Evolutionary conservation across 495 filamentous ascomycete species (phyloP).

Genomic region (Ascodesmis nigricans): DNA sequence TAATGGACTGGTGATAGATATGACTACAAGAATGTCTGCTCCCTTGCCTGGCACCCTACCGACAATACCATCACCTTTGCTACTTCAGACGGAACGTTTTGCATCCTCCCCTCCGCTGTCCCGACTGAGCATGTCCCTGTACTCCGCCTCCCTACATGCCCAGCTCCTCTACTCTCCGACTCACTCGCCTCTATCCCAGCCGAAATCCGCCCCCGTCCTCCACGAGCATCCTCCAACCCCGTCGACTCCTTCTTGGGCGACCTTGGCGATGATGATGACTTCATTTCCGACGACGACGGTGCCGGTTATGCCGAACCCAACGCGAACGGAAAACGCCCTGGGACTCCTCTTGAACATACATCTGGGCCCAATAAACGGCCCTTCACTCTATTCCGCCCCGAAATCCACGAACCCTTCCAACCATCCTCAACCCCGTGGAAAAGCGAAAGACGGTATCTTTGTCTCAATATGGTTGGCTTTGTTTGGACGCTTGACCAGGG

Average conservation of each 20-base stretch:
- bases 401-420: slow-evolving; percentile 65
- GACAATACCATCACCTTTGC: slow-evolving; percentile 78
- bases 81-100: slow-evolving; percentile 73
- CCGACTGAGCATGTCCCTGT: slow-evolving; percentile 38
- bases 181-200: neutral
- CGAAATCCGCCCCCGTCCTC: slow-evolving; percentile 11
- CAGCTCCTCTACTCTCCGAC: slow-evolving; percentile 42
- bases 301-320: slow-evolving; percentile 31
- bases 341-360: slow-evolving; percentile 27
- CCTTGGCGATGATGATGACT: slow-evolving; percentile 25
- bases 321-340: slow-evolving; percentile 41
- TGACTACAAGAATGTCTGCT: slow-evolving; percentile 59
- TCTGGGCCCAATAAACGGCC: slow-evolving; percentile 25
- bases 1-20: slow-evolving; percentile 31
- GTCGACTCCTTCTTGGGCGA: slow-evolving; percentile 32
- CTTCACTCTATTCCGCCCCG: slow-evolving; percentile 28
- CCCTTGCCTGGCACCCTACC: slow-evolving; percentile 73
- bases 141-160: slow-evolving; percentile 36
- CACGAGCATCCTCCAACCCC: slow-evolving; percentile 32
- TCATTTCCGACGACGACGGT: slow-evolving; percentile 23
- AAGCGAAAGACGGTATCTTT: slow-evolving; percentile 80
- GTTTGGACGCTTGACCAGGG: slow-evolving; percentile 97
- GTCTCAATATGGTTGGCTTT: slow-evolving; percentile 75
- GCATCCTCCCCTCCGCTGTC: slow-evolving; percentile 64
- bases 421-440: slow-evolving; percentile 89